A percentile compares a stretch with the other conserved stretches of the same genome.
These are phyloP conservation scores for Daldinia eschscholtzii DNA, from an alignment of 2,329 filamentous ascomycete genomes.

Conservation along the genomic window DNA sequence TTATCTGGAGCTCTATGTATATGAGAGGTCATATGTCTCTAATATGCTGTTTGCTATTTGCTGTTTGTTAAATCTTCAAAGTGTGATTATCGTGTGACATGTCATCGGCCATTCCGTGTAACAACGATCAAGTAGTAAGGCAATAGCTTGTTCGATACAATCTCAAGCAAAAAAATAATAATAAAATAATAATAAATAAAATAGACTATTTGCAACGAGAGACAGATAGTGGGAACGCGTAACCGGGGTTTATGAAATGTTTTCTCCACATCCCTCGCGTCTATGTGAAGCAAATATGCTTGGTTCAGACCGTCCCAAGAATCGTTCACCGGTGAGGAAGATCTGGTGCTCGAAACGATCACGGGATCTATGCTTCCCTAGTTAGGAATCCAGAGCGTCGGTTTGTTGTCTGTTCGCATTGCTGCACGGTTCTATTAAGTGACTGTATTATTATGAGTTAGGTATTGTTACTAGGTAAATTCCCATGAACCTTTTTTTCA, in stretches of 20 bases:
- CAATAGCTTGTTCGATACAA: not conserved
- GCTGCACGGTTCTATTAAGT: slow-evolving; percentile 16
- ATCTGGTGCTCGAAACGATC: slow-evolving; percentile 37
- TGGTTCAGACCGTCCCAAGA: slow-evolving; percentile 33
- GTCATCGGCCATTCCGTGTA: slow-evolving; percentile 24
- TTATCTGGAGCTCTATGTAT: not conserved
- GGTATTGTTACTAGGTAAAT: not conserved
- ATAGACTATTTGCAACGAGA: slow-evolving; percentile 21
- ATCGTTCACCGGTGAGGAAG: slow-evolving; percentile 31
- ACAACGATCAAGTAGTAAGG: slow-evolving; percentile 9
- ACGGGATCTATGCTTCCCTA: slow-evolving; percentile 32
- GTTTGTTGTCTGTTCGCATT: slow-evolving; percentile 18
- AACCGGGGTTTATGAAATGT: slow-evolving; percentile 9
- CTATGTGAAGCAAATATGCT: slow-evolving; percentile 26
- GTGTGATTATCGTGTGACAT: slow-evolving; percentile 26
- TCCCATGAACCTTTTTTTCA: not conserved
- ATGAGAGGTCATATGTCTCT: not conserved
- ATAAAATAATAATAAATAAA: slow-evolving; percentile 17
- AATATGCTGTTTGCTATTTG: not conserved
- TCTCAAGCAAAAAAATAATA: not conserved
- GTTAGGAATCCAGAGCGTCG: slow-evolving; percentile 20
- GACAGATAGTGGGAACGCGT: slow-evolving; percentile 8
- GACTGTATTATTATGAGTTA: not conserved
- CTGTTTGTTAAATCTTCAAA: not conserved
- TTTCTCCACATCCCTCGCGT: slow-evolving; percentile 22